Conservation (phyloP, 768 basidiomycete species). For the Termitomyces sp. region DNA sequence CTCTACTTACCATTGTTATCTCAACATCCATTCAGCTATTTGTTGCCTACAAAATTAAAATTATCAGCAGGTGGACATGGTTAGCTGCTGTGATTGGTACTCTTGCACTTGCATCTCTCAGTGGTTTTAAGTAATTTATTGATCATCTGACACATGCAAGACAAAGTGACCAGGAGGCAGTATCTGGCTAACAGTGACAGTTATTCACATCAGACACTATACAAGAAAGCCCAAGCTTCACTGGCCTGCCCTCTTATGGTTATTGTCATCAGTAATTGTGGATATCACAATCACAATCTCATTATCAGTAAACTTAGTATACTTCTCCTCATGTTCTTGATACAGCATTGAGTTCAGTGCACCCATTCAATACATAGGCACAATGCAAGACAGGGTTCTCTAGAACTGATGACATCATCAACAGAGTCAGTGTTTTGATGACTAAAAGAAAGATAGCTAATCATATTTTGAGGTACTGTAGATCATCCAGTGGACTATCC, state of each 20-base stretch:
- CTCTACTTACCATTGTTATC: conserved; percentile 26
- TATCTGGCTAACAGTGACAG: conserved; percentile 35
- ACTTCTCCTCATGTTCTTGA: conserved; percentile 7
- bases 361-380: conserved; percentile 4
- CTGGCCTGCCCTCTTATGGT: conserved; percentile 42
- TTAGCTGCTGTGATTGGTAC: conserved; percentile 29
- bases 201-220: conserved; percentile 34
- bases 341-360: neutral
- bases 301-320: conserved; percentile 35
- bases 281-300: conserved; percentile 40
- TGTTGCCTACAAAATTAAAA: conserved; percentile 40
- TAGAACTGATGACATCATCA: conserved; percentile 39
- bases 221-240: conserved; percentile 41
- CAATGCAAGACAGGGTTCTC: conserved; percentile 38
- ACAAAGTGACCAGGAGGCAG: conserved; percentile 31
- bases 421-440: conserved; percentile 17
- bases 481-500: conserved; percentile 31
- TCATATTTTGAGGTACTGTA: neutral
- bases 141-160: neutral
- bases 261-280: conserved; percentile 37
- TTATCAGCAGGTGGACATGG: conserved; percentile 36
- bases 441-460: neutral
- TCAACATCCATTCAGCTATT: conserved; percentile 48
- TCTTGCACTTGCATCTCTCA: conserved; percentile 33
- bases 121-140: conserved; percentile 18